Evolutionary conservation across 2,329 filamentous ascomycete species (phyloP), one percentile per base, ranked within the genome.

Genomic region (Myriosclerotinia duriaeana): DNA sequence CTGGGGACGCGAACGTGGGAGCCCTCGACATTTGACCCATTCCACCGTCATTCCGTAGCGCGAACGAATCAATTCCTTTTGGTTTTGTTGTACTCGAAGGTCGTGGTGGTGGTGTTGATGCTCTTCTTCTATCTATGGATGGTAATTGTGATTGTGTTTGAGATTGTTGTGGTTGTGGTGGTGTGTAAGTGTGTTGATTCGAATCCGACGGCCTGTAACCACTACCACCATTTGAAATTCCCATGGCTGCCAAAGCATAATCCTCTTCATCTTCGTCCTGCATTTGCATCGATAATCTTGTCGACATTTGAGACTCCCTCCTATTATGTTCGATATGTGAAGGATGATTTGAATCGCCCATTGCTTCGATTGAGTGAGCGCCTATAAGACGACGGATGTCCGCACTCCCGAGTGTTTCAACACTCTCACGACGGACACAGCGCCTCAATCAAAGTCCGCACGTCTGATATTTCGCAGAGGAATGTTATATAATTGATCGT

Each of bases 71-170:
- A 36, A 81, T 77, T 8, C 76, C 78, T 15, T 77, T 78, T n/a
- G 82, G 79, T 69, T 88, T 88, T 17, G 82, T 79, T 58, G 83
- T 83, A 74, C 85, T 88, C 4, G 84, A 85, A 48, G 83, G 80
- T 66, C 83, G 79, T 66, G 76, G 75, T 30, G 73, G 70, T 60
- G 76, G 70, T 56, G 69, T 71, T 67, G 71, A 73, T 65, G 54
- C 34, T 60, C 72, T 72, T 40, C 74, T 70, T 65, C 71, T 54
- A 53, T 70, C 69, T 36, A 72, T 64, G 36, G 69, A 66, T 53
- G 70, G 66, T 53, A 72, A 67, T 52, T 75, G 69, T 60, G 68
- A 30, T 67, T 67, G 50, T 65, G 69, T 48, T n/a, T 48, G 20
- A 48, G 44, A 17, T 48, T 46, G 34, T 71, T 61, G 69, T 70